phyloP scores from a whole-genome alignment of 352 stramenopile genomes.

The Globisporangium solare region DNA sequence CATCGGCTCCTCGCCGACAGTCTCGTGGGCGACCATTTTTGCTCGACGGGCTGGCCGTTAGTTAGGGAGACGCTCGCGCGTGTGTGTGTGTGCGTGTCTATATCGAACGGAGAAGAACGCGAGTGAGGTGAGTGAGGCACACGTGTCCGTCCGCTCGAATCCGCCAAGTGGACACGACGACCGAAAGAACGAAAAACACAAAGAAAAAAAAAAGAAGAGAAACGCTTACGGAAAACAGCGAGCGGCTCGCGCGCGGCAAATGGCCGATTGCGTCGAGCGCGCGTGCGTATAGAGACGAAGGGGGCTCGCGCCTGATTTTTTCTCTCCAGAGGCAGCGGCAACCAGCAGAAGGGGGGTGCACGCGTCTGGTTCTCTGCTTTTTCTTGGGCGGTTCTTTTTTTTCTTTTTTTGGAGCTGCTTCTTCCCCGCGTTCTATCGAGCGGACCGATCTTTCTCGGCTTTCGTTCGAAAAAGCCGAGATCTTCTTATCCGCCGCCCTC shows the following conservation, averaged over 20 bases:
- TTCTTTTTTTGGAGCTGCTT: conserved; percentile 2
- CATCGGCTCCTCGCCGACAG: not conserved
- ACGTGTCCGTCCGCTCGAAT: not conserved
- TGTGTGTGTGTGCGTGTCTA: not conserved
- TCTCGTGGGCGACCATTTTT: conserved; percentile 11
- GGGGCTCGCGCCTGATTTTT: not conserved
- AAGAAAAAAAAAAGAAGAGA: not conserved
- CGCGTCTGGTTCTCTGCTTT: not conserved
- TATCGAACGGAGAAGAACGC: not conserved
- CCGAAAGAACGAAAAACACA: not conserved
- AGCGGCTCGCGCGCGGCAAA: not conserved
- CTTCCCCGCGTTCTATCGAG: not conserved
- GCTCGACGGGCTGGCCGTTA: not conserved
- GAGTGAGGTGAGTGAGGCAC: no score
- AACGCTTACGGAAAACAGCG: not conserved
- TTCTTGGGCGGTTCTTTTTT: conserved; percentile 6
- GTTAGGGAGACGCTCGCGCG: not conserved
- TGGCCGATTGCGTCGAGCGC: not conserved
- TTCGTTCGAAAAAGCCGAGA: conserved; percentile 10
- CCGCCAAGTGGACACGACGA: not conserved
- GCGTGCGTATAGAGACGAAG: not conserved
- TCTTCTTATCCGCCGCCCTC: conserved; percentile 8
- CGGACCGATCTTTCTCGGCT: conserved; percentile 6
- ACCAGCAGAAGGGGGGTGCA: not conserved
- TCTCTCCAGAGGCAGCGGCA: not conserved